Percentiles rank a stretch among this genome's conserved stretches.
These are phyloP conservation scores for Lentinula guzmanii DNA, from an alignment of 768 basidiomycete genomes.

Conservation along the genomic window DNA sequence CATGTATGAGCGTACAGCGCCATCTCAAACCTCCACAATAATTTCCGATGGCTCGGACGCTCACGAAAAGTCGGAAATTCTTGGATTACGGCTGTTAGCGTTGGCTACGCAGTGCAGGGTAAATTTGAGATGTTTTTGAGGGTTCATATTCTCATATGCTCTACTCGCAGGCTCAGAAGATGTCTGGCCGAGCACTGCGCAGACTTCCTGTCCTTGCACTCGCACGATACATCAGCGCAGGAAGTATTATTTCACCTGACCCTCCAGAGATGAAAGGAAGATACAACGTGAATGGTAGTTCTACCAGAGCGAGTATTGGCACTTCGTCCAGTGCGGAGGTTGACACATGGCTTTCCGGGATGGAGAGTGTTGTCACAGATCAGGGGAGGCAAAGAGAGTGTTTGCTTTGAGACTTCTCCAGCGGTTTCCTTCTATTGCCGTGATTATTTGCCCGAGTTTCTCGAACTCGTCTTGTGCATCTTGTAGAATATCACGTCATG, in stretches of 20 bases:
- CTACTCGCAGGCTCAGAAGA: slow-evolving; percentile 52
- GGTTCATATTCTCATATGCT: neutral
- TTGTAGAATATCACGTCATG: slow-evolving; percentile 2
- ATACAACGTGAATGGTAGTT: neutral
- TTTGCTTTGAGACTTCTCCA: slow-evolving; percentile 18
- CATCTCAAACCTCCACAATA: slow-evolving; percentile 14
- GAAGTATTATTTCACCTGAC: slow-evolving; percentile 20
- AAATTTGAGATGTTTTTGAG: slow-evolving; percentile 21
- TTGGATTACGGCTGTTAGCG: slow-evolving; percentile 52
- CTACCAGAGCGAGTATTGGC: neutral
- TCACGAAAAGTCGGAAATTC: slow-evolving; percentile 43
- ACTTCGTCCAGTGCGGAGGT: slow-evolving; percentile 32
- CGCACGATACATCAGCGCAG: slow-evolving; percentile 69
- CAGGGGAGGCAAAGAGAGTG: slow-evolving; percentile 48
- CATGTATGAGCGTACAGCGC: slow-evolving; percentile 43
- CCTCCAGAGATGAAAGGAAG: neutral
- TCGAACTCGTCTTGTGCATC: slow-evolving; percentile 6
- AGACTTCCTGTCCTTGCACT: slow-evolving; percentile 93
- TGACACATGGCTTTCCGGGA: slow-evolving; percentile 77
- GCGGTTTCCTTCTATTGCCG: neutral
- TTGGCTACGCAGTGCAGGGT: slow-evolving; percentile 82
- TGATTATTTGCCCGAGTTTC: neutral
- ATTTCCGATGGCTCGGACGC: slow-evolving; percentile 20
- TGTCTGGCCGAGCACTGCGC: slow-evolving; percentile 90
- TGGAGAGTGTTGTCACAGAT: slow-evolving; percentile 68